phyloP scores from a whole-genome alignment of 2,329 filamentous ascomycete species.

The Xylaria sp. region DNA sequence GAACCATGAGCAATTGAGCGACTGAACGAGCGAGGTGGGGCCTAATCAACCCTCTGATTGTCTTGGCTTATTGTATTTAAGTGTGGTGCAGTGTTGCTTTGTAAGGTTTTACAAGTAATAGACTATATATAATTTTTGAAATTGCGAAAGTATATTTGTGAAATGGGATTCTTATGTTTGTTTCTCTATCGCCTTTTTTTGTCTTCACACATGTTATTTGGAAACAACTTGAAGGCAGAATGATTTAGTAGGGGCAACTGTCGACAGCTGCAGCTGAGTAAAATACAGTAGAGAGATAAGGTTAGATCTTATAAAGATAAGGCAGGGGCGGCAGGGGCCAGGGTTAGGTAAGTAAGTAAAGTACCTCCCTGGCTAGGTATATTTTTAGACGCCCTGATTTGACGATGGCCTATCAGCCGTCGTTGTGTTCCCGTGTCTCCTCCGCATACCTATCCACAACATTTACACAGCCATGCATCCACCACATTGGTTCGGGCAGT shows the following conservation, averaged over 20 bases:
- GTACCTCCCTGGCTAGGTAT: neutral
- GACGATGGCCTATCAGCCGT: neutral
- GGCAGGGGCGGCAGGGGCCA: neutral
- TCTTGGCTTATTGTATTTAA: neutral
- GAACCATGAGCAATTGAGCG: slow-evolving; percentile 1
- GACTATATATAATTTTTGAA: neutral
- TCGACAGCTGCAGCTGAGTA: neutral
- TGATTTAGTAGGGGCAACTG: neutral
- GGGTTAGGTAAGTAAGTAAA: neutral
- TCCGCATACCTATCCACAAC: neutral
- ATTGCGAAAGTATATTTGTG: neutral
- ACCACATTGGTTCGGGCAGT: neutral
- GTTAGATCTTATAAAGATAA: neutral
- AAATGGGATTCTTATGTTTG: no score
- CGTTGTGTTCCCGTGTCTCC: neutral
- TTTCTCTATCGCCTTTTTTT: no score
- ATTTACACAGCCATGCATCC: neutral
- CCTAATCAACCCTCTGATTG: neutral
- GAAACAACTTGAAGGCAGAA: neutral
- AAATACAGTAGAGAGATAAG: neutral
- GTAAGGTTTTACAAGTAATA: neutral
- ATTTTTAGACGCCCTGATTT: neutral
- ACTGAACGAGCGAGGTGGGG: neutral
- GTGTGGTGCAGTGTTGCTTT: neutral
- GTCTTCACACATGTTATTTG: no score